Evolutionary conservation across 2,329 filamentous ascomycete genomes (phyloP).

Genomic region (Alternaria burnsii): DNA sequence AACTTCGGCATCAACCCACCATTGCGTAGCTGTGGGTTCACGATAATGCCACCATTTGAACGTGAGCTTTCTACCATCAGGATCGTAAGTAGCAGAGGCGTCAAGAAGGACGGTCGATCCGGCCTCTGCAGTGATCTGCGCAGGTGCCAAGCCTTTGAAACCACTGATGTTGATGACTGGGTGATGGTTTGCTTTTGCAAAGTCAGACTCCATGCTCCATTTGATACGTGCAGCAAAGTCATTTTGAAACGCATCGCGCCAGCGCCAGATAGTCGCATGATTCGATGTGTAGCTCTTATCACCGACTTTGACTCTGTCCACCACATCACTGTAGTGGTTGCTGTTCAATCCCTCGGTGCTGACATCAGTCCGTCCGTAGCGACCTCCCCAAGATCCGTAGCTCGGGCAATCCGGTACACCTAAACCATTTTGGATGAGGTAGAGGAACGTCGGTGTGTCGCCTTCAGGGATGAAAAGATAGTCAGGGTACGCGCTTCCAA

Average conservation of each 20-base stretch:
- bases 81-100: conserved; percentile 58
- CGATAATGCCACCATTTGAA: conserved; percentile 63
- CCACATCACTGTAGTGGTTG: conserved; percentile 51
- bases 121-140: conserved; percentile 54
- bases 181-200: conserved; percentile 55
- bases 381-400: conserved; percentile 61
- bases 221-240: conserved; percentile 61
- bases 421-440: conserved; percentile 60
- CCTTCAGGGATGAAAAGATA: conserved; percentile 63
- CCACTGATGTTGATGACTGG: conserved; percentile 58
- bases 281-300: conserved; percentile 52
- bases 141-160: conserved; percentile 48
- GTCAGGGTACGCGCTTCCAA: conserved; percentile 55
- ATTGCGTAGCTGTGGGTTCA: conserved; percentile 55
- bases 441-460: conserved; percentile 62
- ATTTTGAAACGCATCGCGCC: conserved; percentile 61
- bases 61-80: conserved; percentile 54
- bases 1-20: conserved; percentile 53
- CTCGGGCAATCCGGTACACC: conserved; percentile 57
- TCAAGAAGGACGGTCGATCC: conserved; percentile 55
- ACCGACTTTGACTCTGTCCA: conserved; percentile 48
- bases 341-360: conserved; percentile 47
- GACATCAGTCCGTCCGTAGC: conserved; percentile 51
- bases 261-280: conserved; percentile 63
- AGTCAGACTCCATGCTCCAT: conserved; percentile 54